Percentiles rank a stretch among this genome's conserved stretches.
Evolutionary conservation across 768 basidiomycete genomes (phyloP).

Genomic region (Crassisporium funariophilum): DNA sequence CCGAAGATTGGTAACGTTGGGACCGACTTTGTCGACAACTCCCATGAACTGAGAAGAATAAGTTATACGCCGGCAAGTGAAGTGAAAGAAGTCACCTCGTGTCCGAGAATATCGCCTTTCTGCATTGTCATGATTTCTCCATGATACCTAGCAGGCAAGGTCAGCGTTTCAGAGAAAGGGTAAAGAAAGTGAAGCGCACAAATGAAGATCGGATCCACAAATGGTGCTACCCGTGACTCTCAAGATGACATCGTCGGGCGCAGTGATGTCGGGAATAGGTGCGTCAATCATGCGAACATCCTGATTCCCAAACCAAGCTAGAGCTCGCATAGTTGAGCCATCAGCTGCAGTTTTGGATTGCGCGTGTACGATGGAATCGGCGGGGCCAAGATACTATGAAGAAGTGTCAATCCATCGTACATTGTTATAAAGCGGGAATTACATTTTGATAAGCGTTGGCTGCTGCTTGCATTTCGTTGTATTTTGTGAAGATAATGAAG

Average conservation of each 20-base stretch:
- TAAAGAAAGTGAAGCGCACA: constrained; percentile 30
- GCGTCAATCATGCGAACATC: constrained; percentile 47
- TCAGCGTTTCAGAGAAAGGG: not conserved
- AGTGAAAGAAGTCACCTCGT: constrained; percentile 47
- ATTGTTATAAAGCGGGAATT: constrained; percentile 3
- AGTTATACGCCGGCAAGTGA: no score
- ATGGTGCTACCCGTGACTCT: constrained; percentile 78
- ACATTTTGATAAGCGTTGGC: constrained; percentile 31
- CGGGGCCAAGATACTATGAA: constrained; percentile 38
- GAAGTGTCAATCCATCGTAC: not conserved
- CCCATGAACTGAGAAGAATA: constrained; percentile 57
- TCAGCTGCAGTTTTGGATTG: constrained; percentile 50
- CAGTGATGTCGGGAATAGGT: constrained; percentile 56
- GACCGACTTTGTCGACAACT: constrained; percentile 64
- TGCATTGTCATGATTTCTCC: constrained; percentile 71
- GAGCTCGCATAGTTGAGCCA: constrained; percentile 64
- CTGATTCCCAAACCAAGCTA: constrained; percentile 64
- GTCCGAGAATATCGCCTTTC: constrained; percentile 75
- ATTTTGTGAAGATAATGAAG: no score
- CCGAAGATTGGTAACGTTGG: constrained; percentile 59
- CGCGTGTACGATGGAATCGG: constrained; percentile 42
- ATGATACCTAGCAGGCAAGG: constrained; percentile 47
- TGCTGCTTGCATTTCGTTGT: constrained; percentile 38
- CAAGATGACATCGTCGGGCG: constrained; percentile 75
- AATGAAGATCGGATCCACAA: constrained; percentile 67